Evolutionary conservation across 352 stramenopile species (phyloP), one percentile per base, ranked within the genome.

Genomic region (Phytopythium kandeliae): DNA sequence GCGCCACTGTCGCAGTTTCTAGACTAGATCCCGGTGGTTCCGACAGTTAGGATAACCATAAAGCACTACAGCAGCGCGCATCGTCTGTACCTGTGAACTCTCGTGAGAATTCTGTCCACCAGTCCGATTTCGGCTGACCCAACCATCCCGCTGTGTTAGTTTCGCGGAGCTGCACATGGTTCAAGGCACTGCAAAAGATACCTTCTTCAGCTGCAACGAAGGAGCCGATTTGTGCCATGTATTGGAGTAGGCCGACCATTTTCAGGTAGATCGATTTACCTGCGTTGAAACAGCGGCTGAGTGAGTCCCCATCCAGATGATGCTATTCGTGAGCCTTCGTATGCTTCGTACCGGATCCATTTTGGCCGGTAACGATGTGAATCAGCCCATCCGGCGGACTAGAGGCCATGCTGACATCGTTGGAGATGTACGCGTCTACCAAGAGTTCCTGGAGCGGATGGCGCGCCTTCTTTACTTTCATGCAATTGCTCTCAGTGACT

Each of bases 181-280:
- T 38, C 6, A 42, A n/a, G 13, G 6, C 11, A 19, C 6, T 6
- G 30, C 17, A 43, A 12, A 3, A 31, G 3, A 30, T 55, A 88
- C 84, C 81, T 82, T 80, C 59, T 47, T 85, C 58, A 7, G 80
- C 82, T 16, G 85, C 78, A 36, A 93, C 73, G 48, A 91, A 95
- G 16, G 66, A 86, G 17, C 85, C 85, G 26, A 95, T 85, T 57
- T 95, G 85, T 33, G 78, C 57, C 77, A 95, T 87, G 54, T 90
- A 89, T 50, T 93, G 82, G 11, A 95, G 45, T 9, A 95, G 55
- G 1, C 85, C 85, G 10, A 93, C 69, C 77, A 86, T 90, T 54
- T 91, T 93, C 53, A 95, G 53, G 57, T 86, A 91, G 16, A 92
- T 77, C 8, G 85, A 95, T 69, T 95, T 95, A 12, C 85, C 85